phyloP scores from a whole-genome alignment of 768 basidiomycete species.

The Tulasnella calospora region DNA sequence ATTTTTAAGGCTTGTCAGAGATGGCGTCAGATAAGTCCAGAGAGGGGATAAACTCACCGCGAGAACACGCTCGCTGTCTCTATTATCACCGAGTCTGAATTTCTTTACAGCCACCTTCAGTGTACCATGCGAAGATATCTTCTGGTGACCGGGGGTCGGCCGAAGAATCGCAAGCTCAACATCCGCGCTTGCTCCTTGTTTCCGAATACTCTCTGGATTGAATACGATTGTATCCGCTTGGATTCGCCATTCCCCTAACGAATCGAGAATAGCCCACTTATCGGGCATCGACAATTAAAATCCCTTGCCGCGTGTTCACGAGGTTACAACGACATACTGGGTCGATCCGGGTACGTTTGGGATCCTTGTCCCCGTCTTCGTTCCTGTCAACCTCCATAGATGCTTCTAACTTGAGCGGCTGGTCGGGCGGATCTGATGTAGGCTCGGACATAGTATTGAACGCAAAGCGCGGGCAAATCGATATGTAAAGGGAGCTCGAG shows the following conservation, averaged over 20 bases:
- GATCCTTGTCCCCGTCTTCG: neutral
- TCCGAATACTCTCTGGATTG: neutral
- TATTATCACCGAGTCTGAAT: neutral
- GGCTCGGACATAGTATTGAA: neutral
- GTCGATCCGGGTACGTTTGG: neutral
- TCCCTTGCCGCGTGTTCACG: neutral
- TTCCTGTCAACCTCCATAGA: neutral
- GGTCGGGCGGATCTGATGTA: no score
- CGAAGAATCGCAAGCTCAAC: neutral
- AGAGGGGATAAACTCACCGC: neutral
- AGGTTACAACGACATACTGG: neutral
- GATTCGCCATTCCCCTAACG: neutral
- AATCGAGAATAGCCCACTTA: neutral
- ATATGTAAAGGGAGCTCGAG: no score
- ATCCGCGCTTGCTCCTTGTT: neutral
- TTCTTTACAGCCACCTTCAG: neutral
- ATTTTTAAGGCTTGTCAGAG: no score
- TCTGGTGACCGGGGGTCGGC: neutral
- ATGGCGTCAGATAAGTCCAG: neutral
- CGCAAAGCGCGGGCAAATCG: no score
- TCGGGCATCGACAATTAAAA: neutral
- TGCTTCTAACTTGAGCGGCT: neutral
- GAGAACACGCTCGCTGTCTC: neutral
- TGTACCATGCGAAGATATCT: neutral
- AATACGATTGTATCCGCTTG: neutral